phyloP scores from a whole-genome alignment of 1,284 basidiomycete species.

The Ceratobasidium sp. region DNA sequence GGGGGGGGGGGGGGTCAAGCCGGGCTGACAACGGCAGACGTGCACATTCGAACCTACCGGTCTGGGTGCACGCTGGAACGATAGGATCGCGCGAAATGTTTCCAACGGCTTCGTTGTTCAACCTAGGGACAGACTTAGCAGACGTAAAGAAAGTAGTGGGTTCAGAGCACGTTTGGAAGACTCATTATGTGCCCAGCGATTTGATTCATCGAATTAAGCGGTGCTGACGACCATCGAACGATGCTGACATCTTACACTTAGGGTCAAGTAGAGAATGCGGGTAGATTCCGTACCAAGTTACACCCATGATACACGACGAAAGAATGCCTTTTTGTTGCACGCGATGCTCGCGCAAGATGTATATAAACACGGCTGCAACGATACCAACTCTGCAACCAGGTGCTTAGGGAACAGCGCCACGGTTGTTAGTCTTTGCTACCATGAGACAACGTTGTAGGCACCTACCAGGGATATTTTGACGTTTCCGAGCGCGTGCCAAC shows the following conservation, averaged over 20 bases:
- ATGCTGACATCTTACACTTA: slow-evolving; percentile 15
- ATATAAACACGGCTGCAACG: not conserved
- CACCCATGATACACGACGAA: slow-evolving; percentile 21
- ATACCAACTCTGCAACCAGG: not conserved
- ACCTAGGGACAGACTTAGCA: slow-evolving; percentile 7
- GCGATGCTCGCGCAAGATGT: not conserved
- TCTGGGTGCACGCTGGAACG: slow-evolving; percentile 30
- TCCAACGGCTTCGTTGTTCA: slow-evolving; percentile 36
- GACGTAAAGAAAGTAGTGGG: not conserved
- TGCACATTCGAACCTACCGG: slow-evolving; percentile 5
- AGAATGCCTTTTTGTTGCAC: not conserved
- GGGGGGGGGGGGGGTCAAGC: too few species aligned
- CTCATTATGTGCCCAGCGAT: slow-evolving; percentile 31
- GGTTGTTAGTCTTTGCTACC: not conserved
- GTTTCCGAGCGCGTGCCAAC: not conserved
- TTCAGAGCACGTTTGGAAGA: slow-evolving; percentile 31
- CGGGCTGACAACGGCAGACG: not conserved
- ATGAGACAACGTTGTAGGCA: not conserved
- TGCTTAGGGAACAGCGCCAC: not conserved
- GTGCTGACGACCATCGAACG: slow-evolving; percentile 29
- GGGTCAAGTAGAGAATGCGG: not conserved
- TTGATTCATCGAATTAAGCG: slow-evolving; percentile 19
- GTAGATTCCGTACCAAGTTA: slow-evolving; percentile 30
- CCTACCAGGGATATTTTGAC: not conserved
- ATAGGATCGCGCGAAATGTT: slow-evolving; percentile 29